These are phyloP conservation scores for Lindgomyces ingoldianus DNA, from an alignment of 495 filamentous ascomycete species.

Conservation along the genomic window DNA sequence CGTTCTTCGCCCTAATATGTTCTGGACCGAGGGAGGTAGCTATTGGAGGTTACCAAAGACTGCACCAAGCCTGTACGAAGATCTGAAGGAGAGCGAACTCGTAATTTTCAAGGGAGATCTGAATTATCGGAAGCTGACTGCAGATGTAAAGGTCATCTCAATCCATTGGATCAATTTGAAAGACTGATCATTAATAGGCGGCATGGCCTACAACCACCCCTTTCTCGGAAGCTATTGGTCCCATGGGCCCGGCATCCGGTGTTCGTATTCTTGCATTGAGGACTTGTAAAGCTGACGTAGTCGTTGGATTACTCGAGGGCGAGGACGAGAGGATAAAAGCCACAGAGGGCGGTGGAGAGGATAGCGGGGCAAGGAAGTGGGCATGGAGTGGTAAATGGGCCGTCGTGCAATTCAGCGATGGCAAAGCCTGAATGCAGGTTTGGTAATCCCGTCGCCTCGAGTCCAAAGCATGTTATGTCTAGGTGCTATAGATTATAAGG, in stretches of 20 bases:
- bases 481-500: too few species aligned
- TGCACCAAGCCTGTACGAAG: conserved; percentile 67
- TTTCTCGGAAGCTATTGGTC: conserved; percentile 83
- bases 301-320: conserved; percentile 81
- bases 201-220: conserved; percentile 86
- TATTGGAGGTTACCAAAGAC: conserved; percentile 81
- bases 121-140: conserved; percentile 90
- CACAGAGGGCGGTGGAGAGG: conserved; percentile 66
- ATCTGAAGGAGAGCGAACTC: conserved; percentile 82
- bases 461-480: too few species aligned
- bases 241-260: conserved; percentile 75
- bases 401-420: conserved; percentile 83
- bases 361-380: conserved; percentile 79
- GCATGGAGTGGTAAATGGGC: conserved; percentile 98
- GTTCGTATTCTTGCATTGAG: conserved; percentile 81
- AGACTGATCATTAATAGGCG: conserved; percentile 53
- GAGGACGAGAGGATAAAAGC: conserved; percentile 75
- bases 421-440: conserved; percentile 52
- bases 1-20: conserved; percentile 73
- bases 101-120: conserved; percentile 96
- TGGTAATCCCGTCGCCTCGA: too few species aligned
- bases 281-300: conserved; percentile 93
- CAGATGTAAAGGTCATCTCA: conserved; percentile 63
- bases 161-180: not conserved
- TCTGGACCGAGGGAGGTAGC: conserved; percentile 84